Conservation (phyloP, 371 early-diverging fungal species). For the Mortierella sp. region DNA sequence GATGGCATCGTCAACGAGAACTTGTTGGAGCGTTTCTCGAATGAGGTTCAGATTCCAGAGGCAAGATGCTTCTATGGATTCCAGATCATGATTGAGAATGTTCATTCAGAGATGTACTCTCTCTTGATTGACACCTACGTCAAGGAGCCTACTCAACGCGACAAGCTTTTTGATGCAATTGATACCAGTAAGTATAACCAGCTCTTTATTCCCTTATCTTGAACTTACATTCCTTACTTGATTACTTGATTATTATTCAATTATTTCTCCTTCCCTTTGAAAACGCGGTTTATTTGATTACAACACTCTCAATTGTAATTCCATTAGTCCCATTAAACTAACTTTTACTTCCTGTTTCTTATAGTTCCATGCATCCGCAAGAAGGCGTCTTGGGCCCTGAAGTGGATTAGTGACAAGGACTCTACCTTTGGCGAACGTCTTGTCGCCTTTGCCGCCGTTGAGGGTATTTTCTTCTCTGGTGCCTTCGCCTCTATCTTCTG, state of each 20-base stretch:
- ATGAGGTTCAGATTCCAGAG: conserved; percentile 99
- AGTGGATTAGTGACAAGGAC: conserved; percentile 92
- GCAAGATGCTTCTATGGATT: conserved; percentile 99
- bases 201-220: neutral
- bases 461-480: conserved; percentile 99
- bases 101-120: conserved; percentile 99
- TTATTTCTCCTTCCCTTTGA: neutral
- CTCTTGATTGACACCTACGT: conserved; percentile 99
- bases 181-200: conserved; percentile 83
- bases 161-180: conserved; percentile 96
- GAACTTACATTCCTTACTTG: neutral
- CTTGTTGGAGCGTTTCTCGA: conserved; percentile 95
- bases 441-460: conserved; percentile 99
- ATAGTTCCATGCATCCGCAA: conserved; percentile 95
- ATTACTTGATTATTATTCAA: neutral
- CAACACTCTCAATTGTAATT: neutral
- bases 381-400: conserved; percentile 99
- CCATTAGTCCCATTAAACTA: neutral
- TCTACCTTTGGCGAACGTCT: conserved; percentile 96
- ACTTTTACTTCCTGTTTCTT: neutral
- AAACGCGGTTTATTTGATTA: conserved; percentile 9
- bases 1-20: conserved; percentile 99
- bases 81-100: conserved; percentile 99
- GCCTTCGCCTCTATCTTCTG: conserved; percentile 99
- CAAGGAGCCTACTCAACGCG: conserved; percentile 90